Evolutionary conservation across 371 early-diverging fungal species (phyloP).

Genomic region (Sporodiniella umbellata): DNA sequence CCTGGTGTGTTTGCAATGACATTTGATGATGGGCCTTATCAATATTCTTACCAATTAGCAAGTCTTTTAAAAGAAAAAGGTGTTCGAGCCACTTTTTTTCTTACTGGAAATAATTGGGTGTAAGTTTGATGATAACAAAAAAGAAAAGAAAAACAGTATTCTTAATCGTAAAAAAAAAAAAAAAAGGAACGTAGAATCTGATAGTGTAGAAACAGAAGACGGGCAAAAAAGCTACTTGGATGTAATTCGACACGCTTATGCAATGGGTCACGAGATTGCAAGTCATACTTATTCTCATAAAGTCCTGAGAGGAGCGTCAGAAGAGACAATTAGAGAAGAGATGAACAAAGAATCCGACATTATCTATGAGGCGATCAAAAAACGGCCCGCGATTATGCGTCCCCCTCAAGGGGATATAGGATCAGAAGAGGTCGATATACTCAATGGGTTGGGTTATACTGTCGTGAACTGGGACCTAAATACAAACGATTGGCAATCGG

Average conservation of each 20-base stretch:
- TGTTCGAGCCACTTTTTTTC: constrained; percentile 58
- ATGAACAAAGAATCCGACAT: constrained; percentile 21
- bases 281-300: constrained; percentile 22
- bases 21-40: constrained; percentile 27
- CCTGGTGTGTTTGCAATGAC: constrained; percentile 23
- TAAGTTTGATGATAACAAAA: constrained; percentile 4
- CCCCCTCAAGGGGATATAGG: constrained; percentile 52
- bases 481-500: constrained; percentile 45
- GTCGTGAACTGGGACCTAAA: constrained; percentile 58
- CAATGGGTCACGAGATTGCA: constrained; percentile 21
- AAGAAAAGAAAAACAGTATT: neutral
- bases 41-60: constrained; percentile 18
- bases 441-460: constrained; percentile 44
- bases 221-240: constrained; percentile 24
- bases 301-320: constrained; percentile 11
- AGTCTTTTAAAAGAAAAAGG: constrained; percentile 11
- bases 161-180: too few species aligned
- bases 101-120: constrained; percentile 48
- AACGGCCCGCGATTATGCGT: constrained; percentile 31
- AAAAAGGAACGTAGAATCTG: constrained; percentile 13
- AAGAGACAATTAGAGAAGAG: constrained; percentile 10
- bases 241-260: constrained; percentile 16
- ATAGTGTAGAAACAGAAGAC: constrained; percentile 9
- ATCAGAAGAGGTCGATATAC: constrained; percentile 23
- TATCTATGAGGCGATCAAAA: constrained; percentile 20